Evolutionary conservation across 1,284 basidiomycete genomes (phyloP), one percentile per base, ranked within the genome.

Genomic region (Chalciporus piperatoides): DNA sequence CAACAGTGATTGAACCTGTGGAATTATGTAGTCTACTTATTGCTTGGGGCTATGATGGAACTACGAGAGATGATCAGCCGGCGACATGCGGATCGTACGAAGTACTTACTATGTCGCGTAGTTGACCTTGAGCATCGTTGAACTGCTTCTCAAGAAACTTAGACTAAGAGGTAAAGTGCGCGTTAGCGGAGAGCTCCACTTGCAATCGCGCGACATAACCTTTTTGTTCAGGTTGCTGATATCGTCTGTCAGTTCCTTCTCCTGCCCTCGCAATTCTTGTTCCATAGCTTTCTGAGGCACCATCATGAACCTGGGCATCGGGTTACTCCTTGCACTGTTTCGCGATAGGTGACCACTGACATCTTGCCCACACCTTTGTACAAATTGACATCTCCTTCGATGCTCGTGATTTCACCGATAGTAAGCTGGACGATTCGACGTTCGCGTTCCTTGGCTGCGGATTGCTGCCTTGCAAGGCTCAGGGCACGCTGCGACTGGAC

Each of bases 301-400:
- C 72, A 85, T 81, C 77, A 95, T 81, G 68, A 95, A 95, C 90
- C 92, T 95, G 55, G 2, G 41, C 35, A 38, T 17, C 30, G 30
- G 17, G 33, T 51, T 50, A 56, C 23, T 41, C 45, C 41, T 46
- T 38, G 8, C 36, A 23, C 28, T 17, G 27, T n/a, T 10, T 37
- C 38, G 41, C 32, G 28, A 35, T 24, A 14, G 43, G 36, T 28
- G 47, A 37, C 17, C 17, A 71, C 82, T 56, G 56, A 93, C 92
- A 93, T 93, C 71, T 95, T 95, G 37, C 92, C 92, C 44, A 95
- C 89, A 41, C 92, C 92, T 60, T 88, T 90, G 72, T 92, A 95
- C 60, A 94, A 71, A 60, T 85, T 90, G 6, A 88, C 83, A 54
- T 86, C 78, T 19, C 79, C 76, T 54, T 81, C 74, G 42, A 90